Percentiles rank a stretch among this genome's conserved stretches.
Conservation (phyloP, 306 rosid species). For the Myrica gale region DNA sequence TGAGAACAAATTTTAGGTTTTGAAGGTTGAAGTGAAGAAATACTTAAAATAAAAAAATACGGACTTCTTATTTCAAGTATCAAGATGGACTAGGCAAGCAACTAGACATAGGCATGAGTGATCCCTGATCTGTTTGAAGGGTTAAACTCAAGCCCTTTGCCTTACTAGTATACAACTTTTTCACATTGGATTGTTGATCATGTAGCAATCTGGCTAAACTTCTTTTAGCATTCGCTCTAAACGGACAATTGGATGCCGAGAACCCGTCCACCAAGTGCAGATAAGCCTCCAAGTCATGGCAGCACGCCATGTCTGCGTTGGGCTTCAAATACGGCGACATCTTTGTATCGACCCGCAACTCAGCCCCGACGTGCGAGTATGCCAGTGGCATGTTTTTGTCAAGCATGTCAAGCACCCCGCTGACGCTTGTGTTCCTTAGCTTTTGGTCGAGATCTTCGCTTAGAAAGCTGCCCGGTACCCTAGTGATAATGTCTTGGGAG, state of each 20-base stretch:
- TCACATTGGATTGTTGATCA: slow-evolving; percentile 73
- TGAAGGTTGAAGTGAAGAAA: no score
- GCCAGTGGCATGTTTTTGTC: slow-evolving; percentile 54
- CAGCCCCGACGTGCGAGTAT: slow-evolving; percentile 78
- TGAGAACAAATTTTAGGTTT: no score
- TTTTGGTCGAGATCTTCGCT: slow-evolving; percentile 55
- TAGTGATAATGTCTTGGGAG: slow-evolving; percentile 77
- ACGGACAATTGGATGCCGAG: slow-evolving; percentile 76
- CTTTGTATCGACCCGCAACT: slow-evolving; percentile 71
- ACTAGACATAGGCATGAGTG: slow-evolving; percentile 33
- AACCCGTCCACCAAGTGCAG: slow-evolving; percentile 90
- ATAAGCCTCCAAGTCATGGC: slow-evolving; percentile 93
- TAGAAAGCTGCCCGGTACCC: slow-evolving; percentile 52
- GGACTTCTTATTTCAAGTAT: neutral
- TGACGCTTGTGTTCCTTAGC: slow-evolving; percentile 30
- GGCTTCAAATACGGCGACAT: slow-evolving; percentile 88
- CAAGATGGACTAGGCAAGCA: slow-evolving; percentile 79
- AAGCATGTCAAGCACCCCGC: slow-evolving; percentile 45
- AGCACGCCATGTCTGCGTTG: slow-evolving; percentile 80
- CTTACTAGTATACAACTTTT: slow-evolving; percentile 73
- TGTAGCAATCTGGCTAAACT: slow-evolving; percentile 66
- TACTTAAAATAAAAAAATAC: no score
- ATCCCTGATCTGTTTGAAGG: slow-evolving; percentile 35
- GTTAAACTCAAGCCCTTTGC: slow-evolving; percentile 58
- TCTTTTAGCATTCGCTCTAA: slow-evolving; percentile 79